Evolutionary conservation across 306 rosid species (phyloP), one percentile per base, ranked within the genome.

Genomic region (Alnus rubra): DNA sequence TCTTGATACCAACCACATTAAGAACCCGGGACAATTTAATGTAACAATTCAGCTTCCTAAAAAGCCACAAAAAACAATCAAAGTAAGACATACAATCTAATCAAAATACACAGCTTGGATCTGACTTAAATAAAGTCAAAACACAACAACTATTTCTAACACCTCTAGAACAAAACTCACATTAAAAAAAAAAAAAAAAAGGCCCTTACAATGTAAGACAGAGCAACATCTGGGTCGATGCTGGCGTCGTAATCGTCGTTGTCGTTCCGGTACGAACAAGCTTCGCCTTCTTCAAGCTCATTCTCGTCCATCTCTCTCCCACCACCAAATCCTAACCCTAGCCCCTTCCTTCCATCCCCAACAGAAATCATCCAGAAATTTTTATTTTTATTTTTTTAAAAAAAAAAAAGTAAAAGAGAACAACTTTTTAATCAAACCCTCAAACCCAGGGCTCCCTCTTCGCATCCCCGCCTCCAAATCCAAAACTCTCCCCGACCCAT

Each of bases 251-350:
- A 87, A 82, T 84, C 97, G 69, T 84, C 90, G 64, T 86, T 83
- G 72, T 42, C 72, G 89, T 91, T 88, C 59, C 90, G 97, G 75
- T 78, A 88, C 60, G 91, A 93, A 82, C 87, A 91, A 1, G 99
- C 97, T 78, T 95, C 99, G 76, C 99, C 99, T 82, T 93, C 98
- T 90, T 95, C 99, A 81, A 90, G 99, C 90, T 95, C 99, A 58
- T 89, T 82, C 84, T 92, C 97, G 76, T 89, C 97, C 98, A 92
- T 95, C 64, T 82, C 95, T 82, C 74, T 59, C 84, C 84, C 74
- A 31, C 72, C 84, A 39, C 80, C 86, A 81, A 89, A 82, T 87
- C 87, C 89, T 85, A 92, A 69, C 85, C 88, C 97, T 87, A 86
- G 56, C 59, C 79, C 94, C 89, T 88, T 84, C 87, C 93, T 89